Percentiles rank a stretch among this genome's conserved stretches.
Conservation (phyloP, 306 rosid species). For the Gastrolobium villosum region DNA sequence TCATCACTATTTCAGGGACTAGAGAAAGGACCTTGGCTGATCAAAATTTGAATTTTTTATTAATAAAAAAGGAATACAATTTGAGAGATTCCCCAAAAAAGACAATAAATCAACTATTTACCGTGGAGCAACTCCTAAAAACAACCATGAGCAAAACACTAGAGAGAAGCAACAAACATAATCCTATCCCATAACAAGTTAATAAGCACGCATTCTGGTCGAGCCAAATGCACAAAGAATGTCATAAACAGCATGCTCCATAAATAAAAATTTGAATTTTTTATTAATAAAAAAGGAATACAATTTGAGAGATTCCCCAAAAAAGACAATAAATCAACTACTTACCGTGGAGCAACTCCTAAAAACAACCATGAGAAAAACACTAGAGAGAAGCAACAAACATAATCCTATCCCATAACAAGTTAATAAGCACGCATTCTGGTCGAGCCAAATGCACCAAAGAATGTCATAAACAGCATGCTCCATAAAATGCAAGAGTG, state of each 20-base stretch:
- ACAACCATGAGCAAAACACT: slow-evolving; percentile 5
- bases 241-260: not conserved
- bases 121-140: not conserved
- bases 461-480: not conserved
- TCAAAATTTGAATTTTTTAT: not conserved
- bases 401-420: not conserved
- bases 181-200: not conserved
- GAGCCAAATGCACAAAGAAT: slow-evolving; percentile 7
- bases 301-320: not conserved
- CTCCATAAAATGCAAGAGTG: slow-evolving; percentile 1
- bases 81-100: not conserved
- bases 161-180: not conserved
- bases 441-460: slow-evolving; percentile 1
- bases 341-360: not conserved
- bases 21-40: not conserved
- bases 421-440: not conserved
- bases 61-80: not conserved
- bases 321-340: not conserved
- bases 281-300: not conserved
- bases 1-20: not conserved
- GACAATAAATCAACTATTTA: not conserved
- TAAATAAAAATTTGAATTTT: slow-evolving; percentile 15
- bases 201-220: not conserved
- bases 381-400: not conserved
- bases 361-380: slow-evolving; percentile 15